Conservation (phyloP, 352 stramenopile genomes). For the Elongisporangium senticosum region DNA sequence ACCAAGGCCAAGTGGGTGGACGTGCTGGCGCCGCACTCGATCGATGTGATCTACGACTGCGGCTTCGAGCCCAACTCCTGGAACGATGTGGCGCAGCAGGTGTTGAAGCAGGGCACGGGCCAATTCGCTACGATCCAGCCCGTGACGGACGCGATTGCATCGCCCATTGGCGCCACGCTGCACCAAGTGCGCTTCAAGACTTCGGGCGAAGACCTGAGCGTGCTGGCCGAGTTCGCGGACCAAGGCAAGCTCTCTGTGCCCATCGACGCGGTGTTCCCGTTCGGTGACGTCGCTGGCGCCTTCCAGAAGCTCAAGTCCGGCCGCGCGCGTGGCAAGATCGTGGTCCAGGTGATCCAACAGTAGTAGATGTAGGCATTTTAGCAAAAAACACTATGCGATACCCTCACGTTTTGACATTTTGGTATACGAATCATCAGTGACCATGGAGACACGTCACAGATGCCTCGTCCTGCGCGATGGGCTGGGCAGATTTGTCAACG, state of each 20-base stretch:
- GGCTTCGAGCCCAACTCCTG: background rate
- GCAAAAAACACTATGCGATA: too few species aligned
- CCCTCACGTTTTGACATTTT: too few species aligned
- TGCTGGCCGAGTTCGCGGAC: slow-evolving; percentile 31
- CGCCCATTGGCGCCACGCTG: slow-evolving; percentile 32
- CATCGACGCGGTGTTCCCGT: slow-evolving; percentile 21
- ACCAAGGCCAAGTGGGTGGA: slow-evolving; percentile 35
- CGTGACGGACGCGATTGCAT: slow-evolving; percentile 27
- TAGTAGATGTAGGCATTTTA: background rate
- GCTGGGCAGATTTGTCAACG: too few species aligned
- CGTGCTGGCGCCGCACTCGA: slow-evolving; percentile 19
- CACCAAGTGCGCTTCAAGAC: slow-evolving; percentile 12
- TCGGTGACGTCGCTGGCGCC: slow-evolving; percentile 31
- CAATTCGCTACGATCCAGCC: background rate
- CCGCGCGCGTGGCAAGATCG: slow-evolving; percentile 46
- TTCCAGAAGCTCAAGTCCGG: slow-evolving; percentile 35
- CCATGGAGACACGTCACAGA: too few species aligned
- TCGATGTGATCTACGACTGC: slow-evolving; percentile 26
- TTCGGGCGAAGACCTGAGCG: slow-evolving; percentile 19
- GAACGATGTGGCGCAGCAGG: background rate
- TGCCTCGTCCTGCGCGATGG: too few species aligned
- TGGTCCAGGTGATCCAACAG: slow-evolving; percentile 26
- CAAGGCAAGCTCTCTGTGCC: slow-evolving; percentile 20
- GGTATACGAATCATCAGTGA: too few species aligned
- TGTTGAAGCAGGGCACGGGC: background rate